Conservation (phyloP, 768 basidiomycete genomes). For the Chalciporus chontae region DNA sequence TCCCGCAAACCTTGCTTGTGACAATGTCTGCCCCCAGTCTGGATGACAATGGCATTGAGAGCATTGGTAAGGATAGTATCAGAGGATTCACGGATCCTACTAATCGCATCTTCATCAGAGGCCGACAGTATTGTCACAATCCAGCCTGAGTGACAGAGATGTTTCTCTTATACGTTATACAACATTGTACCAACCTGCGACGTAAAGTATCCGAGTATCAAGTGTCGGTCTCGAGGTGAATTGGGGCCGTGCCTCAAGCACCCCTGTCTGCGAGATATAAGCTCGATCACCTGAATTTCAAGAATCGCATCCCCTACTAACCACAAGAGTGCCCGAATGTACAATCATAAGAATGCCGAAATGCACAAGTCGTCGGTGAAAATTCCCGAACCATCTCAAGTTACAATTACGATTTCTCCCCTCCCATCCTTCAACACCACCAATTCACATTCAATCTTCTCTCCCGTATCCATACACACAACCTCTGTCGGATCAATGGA, state of each 20-base stretch:
- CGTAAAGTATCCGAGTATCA: background rate
- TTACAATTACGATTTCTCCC: conserved; percentile 88
- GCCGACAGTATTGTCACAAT: conserved; percentile 5
- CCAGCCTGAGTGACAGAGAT: background rate
- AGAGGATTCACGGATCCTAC: background rate
- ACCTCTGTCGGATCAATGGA: conserved; percentile 85
- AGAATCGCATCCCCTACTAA: no score
- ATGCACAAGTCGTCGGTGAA: background rate
- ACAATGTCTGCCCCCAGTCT: background rate
- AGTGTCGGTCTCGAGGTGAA: background rate
- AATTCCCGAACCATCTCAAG: conserved; percentile 28
- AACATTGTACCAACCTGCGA: no score
- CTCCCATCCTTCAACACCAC: conserved; percentile 89
- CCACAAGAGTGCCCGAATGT: no score
- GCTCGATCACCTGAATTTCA: no score
- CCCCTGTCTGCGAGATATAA: no score
- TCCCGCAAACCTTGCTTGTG: background rate
- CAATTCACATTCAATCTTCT: conserved; percentile 87
- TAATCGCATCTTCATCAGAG: conserved; percentile 12
- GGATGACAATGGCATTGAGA: conserved; percentile 3
- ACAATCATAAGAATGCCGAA: no score
- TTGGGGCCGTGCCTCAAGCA: no score
- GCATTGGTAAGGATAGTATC: conserved; percentile 11
- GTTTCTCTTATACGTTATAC: background rate
- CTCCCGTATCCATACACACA: conserved; percentile 87